Evolutionary conservation across 192 early-diverging fungal genomes (phyloP).

Genomic region (Polychytrium aggregatum): DNA sequence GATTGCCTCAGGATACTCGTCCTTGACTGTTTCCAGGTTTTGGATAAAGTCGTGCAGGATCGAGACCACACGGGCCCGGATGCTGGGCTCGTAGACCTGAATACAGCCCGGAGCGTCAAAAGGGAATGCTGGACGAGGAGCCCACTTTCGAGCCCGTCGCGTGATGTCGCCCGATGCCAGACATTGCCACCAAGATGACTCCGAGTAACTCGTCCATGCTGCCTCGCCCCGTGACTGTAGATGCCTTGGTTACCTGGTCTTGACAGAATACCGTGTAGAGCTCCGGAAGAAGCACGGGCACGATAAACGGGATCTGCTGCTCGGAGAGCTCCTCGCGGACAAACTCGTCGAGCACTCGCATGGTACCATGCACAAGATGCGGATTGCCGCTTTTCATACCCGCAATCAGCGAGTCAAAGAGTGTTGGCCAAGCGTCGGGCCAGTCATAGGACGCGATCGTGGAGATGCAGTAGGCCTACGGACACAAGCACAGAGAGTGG

Average conservation of each 20-base stretch:
- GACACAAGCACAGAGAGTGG: no score
- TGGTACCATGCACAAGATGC: conserved; percentile 73
- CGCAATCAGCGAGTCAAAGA: conserved; percentile 65
- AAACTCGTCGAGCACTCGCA: conserved; percentile 81
- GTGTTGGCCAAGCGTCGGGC: conserved; percentile 86
- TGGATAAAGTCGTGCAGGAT: conserved; percentile 80
- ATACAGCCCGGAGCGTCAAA: no score
- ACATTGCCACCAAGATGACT: no score
- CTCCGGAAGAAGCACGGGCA: conserved; percentile 71
- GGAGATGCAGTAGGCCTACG: conserved; percentile 70
- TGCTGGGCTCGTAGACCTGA: conserved; percentile 12
- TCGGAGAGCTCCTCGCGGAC: conserved; percentile 78
- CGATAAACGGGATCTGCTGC: conserved; percentile 71
- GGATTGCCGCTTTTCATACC: conserved; percentile 46
- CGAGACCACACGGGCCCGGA: conserved; percentile 58
- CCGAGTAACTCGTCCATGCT: no score
- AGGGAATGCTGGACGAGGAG: no score
- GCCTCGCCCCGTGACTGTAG: no score
- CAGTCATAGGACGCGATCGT: conserved; percentile 86
- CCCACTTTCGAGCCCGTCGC: no score
- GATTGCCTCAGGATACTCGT: conserved; percentile 59
- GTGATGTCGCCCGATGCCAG: no score
- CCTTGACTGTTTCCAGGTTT: conserved; percentile 69
- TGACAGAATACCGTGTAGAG: conserved; percentile 60
- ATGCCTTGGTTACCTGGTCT: conserved; percentile 41